Percentiles rank a stretch among this genome's conserved stretches.
Evolutionary conservation across 2,329 filamentous ascomycete genomes (phyloP).

Genomic region (Clonostachys byssicola): DNA sequence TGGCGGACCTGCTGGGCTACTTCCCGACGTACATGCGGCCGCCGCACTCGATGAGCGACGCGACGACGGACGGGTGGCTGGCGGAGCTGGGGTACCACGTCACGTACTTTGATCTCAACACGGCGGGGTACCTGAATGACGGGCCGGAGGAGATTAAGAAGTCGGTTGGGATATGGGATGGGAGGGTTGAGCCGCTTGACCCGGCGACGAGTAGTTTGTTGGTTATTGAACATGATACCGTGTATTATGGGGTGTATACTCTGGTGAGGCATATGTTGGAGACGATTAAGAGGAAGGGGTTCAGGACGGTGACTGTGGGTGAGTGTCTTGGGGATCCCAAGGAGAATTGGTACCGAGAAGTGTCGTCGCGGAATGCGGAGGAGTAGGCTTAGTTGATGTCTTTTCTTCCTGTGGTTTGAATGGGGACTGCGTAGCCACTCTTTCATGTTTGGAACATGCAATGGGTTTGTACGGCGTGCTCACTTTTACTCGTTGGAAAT

Average conservation of each 20-base stretch:
- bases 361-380: constrained; percentile 2
- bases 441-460: no score
- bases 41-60: constrained; percentile 39
- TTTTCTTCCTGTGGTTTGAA: no score
- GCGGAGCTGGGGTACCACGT: constrained; percentile 49
- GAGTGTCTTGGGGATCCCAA: constrained; percentile 41
- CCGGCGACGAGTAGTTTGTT: constrained; percentile 17
- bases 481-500: no score
- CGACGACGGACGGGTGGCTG: constrained; percentile 29
- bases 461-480: no score
- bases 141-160: constrained; percentile 39
- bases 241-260: constrained; percentile 37
- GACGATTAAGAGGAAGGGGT: constrained; percentile 32
- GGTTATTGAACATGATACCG: constrained; percentile 48
- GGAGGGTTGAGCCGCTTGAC: constrained; percentile 23
- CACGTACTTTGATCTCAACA: constrained; percentile 57
- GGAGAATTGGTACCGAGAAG: constrained; percentile 37
- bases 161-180: constrained; percentile 33
- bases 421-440: no score
- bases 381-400: neutral
- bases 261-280: constrained; percentile 36
- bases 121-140: constrained; percentile 53
- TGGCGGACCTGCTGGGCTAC: constrained; percentile 31
- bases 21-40: constrained; percentile 39
- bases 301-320: constrained; percentile 43